Evolutionary conservation across 2,329 filamentous ascomycete species (phyloP), one percentile per base, ranked within the genome.

Genomic region (Sporothrix phasma): DNA sequence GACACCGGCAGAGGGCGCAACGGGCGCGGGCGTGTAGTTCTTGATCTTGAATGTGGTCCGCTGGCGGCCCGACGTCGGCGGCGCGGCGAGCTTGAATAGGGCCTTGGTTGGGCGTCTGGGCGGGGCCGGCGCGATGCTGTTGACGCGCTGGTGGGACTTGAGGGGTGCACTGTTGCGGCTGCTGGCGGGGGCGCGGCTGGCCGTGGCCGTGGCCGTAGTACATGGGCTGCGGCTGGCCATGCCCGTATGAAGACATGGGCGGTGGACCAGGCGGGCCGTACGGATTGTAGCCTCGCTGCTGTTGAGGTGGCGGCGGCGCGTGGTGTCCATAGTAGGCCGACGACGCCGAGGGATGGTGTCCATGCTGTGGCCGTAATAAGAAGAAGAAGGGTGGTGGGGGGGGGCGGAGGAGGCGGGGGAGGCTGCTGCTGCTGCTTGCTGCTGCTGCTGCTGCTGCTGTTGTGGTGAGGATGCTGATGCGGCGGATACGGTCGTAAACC

Each of bases 1-100:
- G 51, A 68, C n/a, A 15, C 68, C 67, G 7, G 56, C 39, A 1
- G 66, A 58, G 15, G 67, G 31, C 15, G 65, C 63, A 13, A 66
- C 67, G 11, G 66, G 64, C 15, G 67, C 64, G 8, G 67, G 68
- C 26, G 68, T 70, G 59, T 72, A 72, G 61, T 73, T 72, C 67
- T 75, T 76, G 31, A 76, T 69, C 65, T 73, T 76, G 63, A 76
- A 73, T 58, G 70, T 74, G 0, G 71, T 69, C 1, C 69, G 69
- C 17, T 68, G 67, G 5, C 67, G 67, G 19, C 67, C 67, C 2
- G 63, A 62, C 1, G 65, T 45, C 0, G 67, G 67, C 13, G 67
- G 65, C 7, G 65, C 67, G 7, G 65, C n/a, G 53, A 2, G 64
- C 62, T 31, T 59, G 49, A 4, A 54, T 29, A 5, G 64, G 10